A percentile compares a stretch with the other conserved stretches of the same genome.
Conservation (phyloP, 2,329 filamentous ascomycete genomes). For the Trichoderma gracile region DNA sequence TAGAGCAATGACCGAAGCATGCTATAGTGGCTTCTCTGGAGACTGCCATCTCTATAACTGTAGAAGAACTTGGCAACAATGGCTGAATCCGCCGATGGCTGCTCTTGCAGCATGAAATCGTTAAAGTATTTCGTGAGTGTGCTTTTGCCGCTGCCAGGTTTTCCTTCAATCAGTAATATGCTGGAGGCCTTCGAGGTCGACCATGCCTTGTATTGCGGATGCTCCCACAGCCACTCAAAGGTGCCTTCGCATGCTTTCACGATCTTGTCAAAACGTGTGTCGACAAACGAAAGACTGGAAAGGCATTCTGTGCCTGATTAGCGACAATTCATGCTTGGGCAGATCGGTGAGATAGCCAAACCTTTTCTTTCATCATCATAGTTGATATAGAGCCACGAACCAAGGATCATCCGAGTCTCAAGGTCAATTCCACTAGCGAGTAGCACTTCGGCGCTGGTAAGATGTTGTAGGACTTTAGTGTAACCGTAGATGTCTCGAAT, state of each 20-base stretch:
- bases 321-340: not conserved
- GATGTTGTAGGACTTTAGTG: no score
- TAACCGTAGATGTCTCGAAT: no score
- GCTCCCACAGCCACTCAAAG: not conserved
- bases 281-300: not conserved
- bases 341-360: not conserved
- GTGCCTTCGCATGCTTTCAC: not conserved
- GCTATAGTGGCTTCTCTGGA: constrained; percentile 1
- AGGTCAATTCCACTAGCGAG: not conserved
- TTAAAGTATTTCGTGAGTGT: not conserved
- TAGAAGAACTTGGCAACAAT: not conserved
- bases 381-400: not conserved
- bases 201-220: not conserved
- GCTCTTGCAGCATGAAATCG: not conserved
- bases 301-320: not conserved
- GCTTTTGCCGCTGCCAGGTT: not conserved
- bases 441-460: not conserved
- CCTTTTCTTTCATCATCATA: not conserved
- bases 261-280: not conserved
- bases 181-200: not conserved
- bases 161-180: not conserved
- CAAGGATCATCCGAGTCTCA: not conserved
- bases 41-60: not conserved
- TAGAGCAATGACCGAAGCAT: not conserved
- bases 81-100: not conserved